phyloP scores from a whole-genome alignment of 129 eudicot genomes.

The Artemisia annua region DNA sequence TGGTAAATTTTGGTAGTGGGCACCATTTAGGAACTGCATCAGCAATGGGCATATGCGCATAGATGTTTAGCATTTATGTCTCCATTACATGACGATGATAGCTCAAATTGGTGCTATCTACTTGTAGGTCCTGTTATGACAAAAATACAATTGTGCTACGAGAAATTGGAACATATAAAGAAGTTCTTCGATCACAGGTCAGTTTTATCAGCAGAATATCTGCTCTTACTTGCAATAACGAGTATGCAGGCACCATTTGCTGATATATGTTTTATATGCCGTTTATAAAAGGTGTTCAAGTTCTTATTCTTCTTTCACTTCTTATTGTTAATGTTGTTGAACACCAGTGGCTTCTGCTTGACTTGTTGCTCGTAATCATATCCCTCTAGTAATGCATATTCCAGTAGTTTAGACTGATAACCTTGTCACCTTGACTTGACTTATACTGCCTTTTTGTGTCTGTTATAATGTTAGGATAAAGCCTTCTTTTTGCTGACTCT shows the following conservation, averaged over 20 bases:
- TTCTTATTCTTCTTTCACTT: neutral
- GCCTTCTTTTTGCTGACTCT: neutral
- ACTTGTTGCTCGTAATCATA: neutral
- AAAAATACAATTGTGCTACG: conserved; percentile 90
- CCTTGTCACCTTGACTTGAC: neutral
- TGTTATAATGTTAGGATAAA: neutral
- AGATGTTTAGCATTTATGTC: too few species aligned
- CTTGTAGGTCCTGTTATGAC: conserved; percentile 95
- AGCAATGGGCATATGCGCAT: too few species aligned
- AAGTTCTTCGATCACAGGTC: conserved; percentile 99
- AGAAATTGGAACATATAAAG: conserved; percentile 96
- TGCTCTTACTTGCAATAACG: neutral
- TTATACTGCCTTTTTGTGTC: neutral
- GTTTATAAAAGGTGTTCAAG: neutral
- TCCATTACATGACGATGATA: too few species aligned
- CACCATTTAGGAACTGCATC: neutral
- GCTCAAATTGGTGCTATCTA: neutral
- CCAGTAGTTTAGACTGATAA: neutral
- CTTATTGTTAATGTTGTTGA: neutral
- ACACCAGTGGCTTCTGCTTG: neutral
- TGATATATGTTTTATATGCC: too few species aligned
- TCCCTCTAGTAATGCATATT: neutral
- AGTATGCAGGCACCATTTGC: neutral
- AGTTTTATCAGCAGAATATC: conserved; percentile 9
- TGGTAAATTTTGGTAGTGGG: neutral